Percentiles rank a stretch among this genome's conserved stretches.
Conservation (phyloP, 2,329 filamentous ascomycete species). For the Ophiostoma novo-ulmi region DNA sequence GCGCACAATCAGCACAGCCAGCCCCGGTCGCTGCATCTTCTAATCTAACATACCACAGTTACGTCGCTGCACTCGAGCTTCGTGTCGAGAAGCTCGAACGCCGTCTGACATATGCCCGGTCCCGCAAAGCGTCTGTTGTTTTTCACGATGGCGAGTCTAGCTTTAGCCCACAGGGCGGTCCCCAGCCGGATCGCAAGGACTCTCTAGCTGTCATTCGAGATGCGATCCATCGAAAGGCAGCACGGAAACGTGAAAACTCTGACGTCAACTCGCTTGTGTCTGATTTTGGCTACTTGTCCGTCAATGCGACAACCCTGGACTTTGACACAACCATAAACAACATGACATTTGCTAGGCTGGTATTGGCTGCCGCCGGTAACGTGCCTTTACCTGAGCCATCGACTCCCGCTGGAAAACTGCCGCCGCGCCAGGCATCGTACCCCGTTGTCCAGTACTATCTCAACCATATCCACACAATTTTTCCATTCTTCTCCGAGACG, state of each 20-base stretch:
- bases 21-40: not conserved
- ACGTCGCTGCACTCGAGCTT: constrained; percentile 91
- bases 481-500: constrained; percentile 79
- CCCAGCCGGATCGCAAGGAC: constrained; percentile 53
- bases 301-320: constrained; percentile 90
- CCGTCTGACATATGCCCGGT: constrained; percentile 63
- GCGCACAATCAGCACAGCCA: not conserved
- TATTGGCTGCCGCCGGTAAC: constrained; percentile 75
- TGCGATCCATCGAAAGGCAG: constrained; percentile 60
- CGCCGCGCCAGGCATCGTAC: constrained; percentile 62
- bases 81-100: constrained; percentile 83
- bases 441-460: constrained; percentile 78
- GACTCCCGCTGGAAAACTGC: constrained; percentile 53
- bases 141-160: constrained; percentile 56
- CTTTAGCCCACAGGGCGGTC: not conserved
- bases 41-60: constrained; percentile 44
- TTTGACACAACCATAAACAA: constrained; percentile 83
- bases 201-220: constrained; percentile 58
- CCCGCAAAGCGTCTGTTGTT: constrained; percentile 64
- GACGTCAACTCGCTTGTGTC: constrained; percentile 90
- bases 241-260: constrained; percentile 65
- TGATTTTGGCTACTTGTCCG: constrained; percentile 88
- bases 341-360: constrained; percentile 87
- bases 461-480: constrained; percentile 70
- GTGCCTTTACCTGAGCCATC: constrained; percentile 61